These are phyloP conservation scores for Phytopythium sindhum DNA, from an alignment of 352 stramenopile species.

Conservation along the genomic window DNA sequence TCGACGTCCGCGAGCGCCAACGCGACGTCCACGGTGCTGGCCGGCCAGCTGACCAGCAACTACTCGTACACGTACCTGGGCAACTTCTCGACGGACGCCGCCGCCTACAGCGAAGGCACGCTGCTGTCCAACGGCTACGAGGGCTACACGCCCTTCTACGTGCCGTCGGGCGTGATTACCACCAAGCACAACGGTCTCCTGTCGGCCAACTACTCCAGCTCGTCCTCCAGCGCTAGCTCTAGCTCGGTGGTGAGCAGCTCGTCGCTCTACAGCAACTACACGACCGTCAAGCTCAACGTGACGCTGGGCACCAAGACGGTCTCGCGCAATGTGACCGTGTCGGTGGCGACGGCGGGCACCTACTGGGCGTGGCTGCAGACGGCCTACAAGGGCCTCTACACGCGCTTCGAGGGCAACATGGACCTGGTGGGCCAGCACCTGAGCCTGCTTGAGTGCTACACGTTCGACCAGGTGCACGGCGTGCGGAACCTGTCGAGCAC, in stretches of 20 bases:
- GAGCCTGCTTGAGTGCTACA: constrained; percentile 58
- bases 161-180: constrained; percentile 29
- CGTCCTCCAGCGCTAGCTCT: constrained; percentile 3
- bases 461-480: constrained; percentile 51
- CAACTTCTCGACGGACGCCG: constrained; percentile 37
- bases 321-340: constrained; percentile 34
- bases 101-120: constrained; percentile 28
- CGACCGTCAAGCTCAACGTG: constrained; percentile 36
- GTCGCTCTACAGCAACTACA: constrained; percentile 22
- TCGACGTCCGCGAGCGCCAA: constrained; percentile 23
- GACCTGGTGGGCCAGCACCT: constrained; percentile 57
- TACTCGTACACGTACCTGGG: constrained; percentile 47
- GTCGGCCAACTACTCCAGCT: constrained; percentile 34
- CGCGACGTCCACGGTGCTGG: constrained; percentile 25
- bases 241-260: no score
- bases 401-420: constrained; percentile 58
- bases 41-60: constrained; percentile 26
- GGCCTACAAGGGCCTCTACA: constrained; percentile 51
- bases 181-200: constrained; percentile 56
- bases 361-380: constrained; percentile 68
- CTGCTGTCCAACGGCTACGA: constrained; percentile 45
- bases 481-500: constrained; percentile 39
- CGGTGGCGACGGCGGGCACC: constrained; percentile 42
- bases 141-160: constrained; percentile 42
- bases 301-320: constrained; percentile 34